A percentile compares a stretch with the other conserved stretches of the same genome.
Conservation (phyloP, 2,329 filamentous ascomycete species). For the Rhynchosporium secalis region DNA sequence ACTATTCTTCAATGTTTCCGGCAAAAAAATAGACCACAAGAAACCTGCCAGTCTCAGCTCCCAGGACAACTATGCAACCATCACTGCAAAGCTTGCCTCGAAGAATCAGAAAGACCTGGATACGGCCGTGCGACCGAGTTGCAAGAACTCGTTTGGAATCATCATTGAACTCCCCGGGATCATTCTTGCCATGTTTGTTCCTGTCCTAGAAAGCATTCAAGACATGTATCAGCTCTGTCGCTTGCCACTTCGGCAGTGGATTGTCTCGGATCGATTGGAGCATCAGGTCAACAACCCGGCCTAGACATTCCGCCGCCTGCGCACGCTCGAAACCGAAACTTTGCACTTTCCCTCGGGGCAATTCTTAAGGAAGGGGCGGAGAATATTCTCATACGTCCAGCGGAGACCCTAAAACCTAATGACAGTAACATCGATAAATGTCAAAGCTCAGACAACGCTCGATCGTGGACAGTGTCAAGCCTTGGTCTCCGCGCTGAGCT, state of each 20-base stretch:
- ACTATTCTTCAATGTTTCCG: conserved; percentile 22
- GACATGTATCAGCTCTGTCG: conserved; percentile 29
- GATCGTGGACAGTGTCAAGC: conserved; percentile 44
- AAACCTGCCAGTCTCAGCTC: conserved; percentile 22
- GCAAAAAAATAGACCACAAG: conserved; percentile 29
- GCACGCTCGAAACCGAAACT: conserved; percentile 23
- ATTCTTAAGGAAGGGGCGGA: conserved; percentile 17
- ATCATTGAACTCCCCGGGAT: conserved; percentile 40
- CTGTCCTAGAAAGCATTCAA: conserved; percentile 38
- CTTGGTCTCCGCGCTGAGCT: conserved; percentile 30
- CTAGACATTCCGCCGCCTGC: conserved; percentile 29
- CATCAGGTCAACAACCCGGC: background rate
- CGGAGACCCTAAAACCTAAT: conserved; percentile 15
- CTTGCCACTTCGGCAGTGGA: conserved; percentile 30
- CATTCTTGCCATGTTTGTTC: conserved; percentile 37
- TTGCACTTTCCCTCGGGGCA: conserved; percentile 24
- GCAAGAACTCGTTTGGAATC: conserved; percentile 17
- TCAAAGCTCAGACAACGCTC: conserved; percentile 27
- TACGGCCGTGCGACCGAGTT: conserved; percentile 23
- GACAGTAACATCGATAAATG: conserved; percentile 22
- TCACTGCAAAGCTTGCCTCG: conserved; percentile 32
- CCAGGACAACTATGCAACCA: conserved; percentile 25
- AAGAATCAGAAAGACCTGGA: conserved; percentile 24
- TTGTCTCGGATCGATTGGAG: conserved; percentile 20
- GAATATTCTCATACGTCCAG: conserved; percentile 13